Evolutionary conservation across 179 eudicot genomes (phyloP).

Genomic region (Patellifolia procumbens): DNA sequence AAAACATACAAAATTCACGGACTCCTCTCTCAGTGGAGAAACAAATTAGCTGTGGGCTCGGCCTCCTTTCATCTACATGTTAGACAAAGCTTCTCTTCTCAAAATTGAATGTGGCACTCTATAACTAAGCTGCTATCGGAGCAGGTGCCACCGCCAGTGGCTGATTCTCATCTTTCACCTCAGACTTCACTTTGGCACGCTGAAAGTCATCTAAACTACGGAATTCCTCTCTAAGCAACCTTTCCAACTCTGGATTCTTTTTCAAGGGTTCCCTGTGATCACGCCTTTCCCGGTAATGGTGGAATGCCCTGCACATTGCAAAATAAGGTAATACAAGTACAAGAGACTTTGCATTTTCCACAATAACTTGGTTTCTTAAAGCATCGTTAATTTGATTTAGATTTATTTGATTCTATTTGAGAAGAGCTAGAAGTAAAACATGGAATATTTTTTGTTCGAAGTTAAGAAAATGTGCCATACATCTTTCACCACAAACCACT

Average conservation of each 20-base stretch:
- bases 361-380: not conserved
- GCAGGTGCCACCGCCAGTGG: constrained; percentile 10
- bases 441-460: not conserved
- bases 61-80: constrained; percentile 22
- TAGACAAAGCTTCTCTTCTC: constrained; percentile 30
- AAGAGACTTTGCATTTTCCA: not conserved
- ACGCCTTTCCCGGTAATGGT: constrained; percentile 67
- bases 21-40: constrained; percentile 11
- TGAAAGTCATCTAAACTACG: constrained; percentile 68
- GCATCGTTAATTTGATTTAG: not conserved
- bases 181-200: constrained; percentile 47
- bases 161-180: constrained; percentile 27
- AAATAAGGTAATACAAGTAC: not conserved
- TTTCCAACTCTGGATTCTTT: constrained; percentile 66
- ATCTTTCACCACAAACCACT: not conserved
- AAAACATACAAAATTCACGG: constrained; percentile 27
- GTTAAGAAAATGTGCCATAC: not conserved
- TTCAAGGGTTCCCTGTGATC: constrained; percentile 55
- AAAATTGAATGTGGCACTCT: constrained; percentile 8
- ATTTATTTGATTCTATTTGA: not conserved
- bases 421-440: not conserved
- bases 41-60: constrained; percentile 8
- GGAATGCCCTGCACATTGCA: constrained; percentile 73
- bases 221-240: constrained; percentile 69
- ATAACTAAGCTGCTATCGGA: constrained; percentile 6